phyloP scores from a whole-genome alignment of 352 stramenopile species.

The Thraustochytrium sp. region DNA sequence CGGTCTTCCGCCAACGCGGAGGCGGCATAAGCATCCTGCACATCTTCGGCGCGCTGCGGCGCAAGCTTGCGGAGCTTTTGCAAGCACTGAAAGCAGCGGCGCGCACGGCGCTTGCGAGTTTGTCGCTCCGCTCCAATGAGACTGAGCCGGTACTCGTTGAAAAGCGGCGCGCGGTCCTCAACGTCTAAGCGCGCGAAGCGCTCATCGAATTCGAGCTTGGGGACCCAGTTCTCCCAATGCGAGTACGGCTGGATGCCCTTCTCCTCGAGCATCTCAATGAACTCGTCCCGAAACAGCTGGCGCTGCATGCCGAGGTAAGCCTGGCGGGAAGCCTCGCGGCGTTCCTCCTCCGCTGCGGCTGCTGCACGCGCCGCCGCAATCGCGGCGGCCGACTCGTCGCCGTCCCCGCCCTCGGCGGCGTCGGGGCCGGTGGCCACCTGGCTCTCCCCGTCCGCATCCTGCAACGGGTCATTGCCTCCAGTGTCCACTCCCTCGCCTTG shows the following conservation, averaged over 20 bases:
- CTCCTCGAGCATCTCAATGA: neutral
- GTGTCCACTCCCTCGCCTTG: no score
- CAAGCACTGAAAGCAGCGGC: neutral
- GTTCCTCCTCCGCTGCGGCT: neutral
- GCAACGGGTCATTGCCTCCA: no score
- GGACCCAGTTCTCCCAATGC: neutral
- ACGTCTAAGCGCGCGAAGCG: neutral
- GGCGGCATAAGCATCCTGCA: neutral
- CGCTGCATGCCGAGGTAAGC: neutral
- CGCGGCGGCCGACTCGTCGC: neutral
- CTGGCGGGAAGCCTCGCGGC: neutral
- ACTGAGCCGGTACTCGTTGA: neutral
- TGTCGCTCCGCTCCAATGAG: neutral
- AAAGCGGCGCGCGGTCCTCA: neutral
- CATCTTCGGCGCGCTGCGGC: neutral
- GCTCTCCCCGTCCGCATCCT: no score
- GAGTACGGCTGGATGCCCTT: constrained; percentile 9
- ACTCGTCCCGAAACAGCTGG: neutral
- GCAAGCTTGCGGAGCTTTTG: neutral
- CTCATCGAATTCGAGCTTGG: neutral
- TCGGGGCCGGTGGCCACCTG: no score
- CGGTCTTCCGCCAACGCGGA: no score
- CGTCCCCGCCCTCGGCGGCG: neutral
- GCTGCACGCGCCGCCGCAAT: neutral
- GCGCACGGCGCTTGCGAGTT: neutral